Conservation (phyloP, 139 green algal species). For the Picochlorum sp. region DNA sequence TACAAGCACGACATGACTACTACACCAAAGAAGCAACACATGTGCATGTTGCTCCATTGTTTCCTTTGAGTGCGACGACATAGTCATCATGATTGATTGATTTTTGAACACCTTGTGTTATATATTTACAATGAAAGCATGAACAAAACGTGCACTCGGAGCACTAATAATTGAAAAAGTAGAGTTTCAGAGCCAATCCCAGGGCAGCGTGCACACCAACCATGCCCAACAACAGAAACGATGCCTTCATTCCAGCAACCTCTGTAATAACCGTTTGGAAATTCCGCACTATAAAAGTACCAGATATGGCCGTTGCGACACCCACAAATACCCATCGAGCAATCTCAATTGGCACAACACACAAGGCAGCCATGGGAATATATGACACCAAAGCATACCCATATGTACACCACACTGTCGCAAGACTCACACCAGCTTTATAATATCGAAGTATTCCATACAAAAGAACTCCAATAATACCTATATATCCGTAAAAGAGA, state of each 20-base stretch:
- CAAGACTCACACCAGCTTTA: slow-evolving; percentile 49
- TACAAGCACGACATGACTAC: no score
- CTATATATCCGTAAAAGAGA: slow-evolving; percentile 81
- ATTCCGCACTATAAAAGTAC: slow-evolving; percentile 65
- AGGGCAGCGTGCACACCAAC: slow-evolving; percentile 46
- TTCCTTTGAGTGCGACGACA: no score
- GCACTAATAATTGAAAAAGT: slow-evolving; percentile 66
- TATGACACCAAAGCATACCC: slow-evolving; percentile 72
- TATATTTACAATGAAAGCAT: background rate
- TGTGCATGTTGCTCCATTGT: no score
- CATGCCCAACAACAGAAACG: slow-evolving; percentile 46
- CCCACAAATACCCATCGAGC: slow-evolving; percentile 54
- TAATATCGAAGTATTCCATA: slow-evolving; percentile 49
- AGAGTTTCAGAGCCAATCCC: slow-evolving; percentile 68
- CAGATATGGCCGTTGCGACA: slow-evolving; percentile 38
- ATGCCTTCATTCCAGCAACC: slow-evolving; percentile 45
- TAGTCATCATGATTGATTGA: no score
- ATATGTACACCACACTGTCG: slow-evolving; percentile 72
- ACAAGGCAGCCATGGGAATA: slow-evolving; percentile 67
- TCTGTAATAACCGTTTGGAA: slow-evolving; percentile 51
- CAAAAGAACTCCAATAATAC: slow-evolving; percentile 44
- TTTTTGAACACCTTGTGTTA: background rate
- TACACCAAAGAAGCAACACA: no score
- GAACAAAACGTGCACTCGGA: background rate
- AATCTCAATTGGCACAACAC: slow-evolving; percentile 53